Evolutionary conservation across 768 basidiomycete species (phyloP).

Genomic region (Cyathus striatus): DNA sequence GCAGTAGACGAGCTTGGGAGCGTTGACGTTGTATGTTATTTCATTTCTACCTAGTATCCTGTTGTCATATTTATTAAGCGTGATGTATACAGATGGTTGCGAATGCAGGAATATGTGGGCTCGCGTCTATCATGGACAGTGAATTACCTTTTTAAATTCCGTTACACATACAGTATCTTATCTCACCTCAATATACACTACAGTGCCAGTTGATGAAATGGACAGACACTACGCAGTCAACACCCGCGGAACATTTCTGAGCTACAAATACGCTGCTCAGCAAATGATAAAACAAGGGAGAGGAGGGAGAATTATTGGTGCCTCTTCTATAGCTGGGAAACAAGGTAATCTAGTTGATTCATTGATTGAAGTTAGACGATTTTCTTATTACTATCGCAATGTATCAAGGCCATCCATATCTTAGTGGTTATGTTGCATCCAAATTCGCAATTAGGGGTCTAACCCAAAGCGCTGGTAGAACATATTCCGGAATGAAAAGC

Average conservation of each 20-base stretch:
- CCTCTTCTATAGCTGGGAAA: conserved; percentile 33
- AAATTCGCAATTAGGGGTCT: conserved; percentile 39
- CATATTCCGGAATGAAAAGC: not conserved
- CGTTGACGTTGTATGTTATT: conserved; percentile 30
- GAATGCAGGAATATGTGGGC: not conserved
- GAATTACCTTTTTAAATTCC: not conserved
- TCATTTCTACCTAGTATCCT: not conserved
- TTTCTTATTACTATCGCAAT: not conserved
- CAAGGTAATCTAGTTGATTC: conserved; percentile 19
- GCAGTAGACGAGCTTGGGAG: conserved; percentile 12
- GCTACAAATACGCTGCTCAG: conserved; percentile 34
- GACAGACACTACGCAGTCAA: conserved; percentile 27
- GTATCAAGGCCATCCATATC: not conserved
- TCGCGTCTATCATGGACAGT: conserved; percentile 12
- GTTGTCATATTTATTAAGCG: not conserved
- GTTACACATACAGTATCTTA: not conserved
- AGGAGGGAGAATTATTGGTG: conserved; percentile 40
- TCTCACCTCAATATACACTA: not conserved
- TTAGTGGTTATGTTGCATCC: conserved; percentile 24
- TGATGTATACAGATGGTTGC: not conserved
- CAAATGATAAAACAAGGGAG: conserved; percentile 38
- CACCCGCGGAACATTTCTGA: conserved; percentile 28
- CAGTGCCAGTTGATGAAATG: conserved; percentile 25
- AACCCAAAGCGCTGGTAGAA: conserved; percentile 27
- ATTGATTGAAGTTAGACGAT: not conserved